Base-by-base conservation (phyloP, 306 rosid genomes). In the Betula pendula region DNA sequence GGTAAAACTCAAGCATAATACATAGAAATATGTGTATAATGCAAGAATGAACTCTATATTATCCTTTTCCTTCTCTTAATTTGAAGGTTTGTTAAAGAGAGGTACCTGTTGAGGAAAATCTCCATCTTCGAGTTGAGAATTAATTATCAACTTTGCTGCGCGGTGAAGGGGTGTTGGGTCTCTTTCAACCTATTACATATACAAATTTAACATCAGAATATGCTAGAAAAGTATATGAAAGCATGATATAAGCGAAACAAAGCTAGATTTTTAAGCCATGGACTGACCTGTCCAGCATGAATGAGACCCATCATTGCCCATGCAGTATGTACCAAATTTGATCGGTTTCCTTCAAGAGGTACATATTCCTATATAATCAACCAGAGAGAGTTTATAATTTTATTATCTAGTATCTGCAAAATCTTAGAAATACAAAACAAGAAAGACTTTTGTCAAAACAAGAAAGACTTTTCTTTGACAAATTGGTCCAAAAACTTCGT, bases 261-360 rank as follows among this genome's bases (percentile, higher is more conserved):
- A 0, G 15, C 4, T 55, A 20, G 14, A 22, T 20, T 55, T 55
- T 55, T 4, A 22, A 14, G 42, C 9, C 1, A 47, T 63, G 20
- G 56, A 19, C 68, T 11, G 19, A 85, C 92, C 88, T 88, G 92
- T 47, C 88, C 89, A 0, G 87, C 66, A 77, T 88, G 83, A 79
- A 89, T 81, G 35, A 91, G 77, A 44, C 85, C 92, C 91, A 91
- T 84, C 79, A 89, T 76, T 29, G 91, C 92, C 97, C 92, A 89
- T 13, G 91, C 87, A 1, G 94, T 91, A 0, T 90, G 96, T n/a
- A 89, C 92, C 75, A 87, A 80, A 63, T 91, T 87, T 62, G 93
- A 87, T 9, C 85, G 58, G 11, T 53, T 84, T 71, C 84, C 88
- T 73, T 91, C 92, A 0, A 87, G 80, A 7, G 83, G 93, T 13